phyloP scores from a whole-genome alignment of 2,329 filamentous ascomycete genomes.

The Claviceps humidiphila region DNA sequence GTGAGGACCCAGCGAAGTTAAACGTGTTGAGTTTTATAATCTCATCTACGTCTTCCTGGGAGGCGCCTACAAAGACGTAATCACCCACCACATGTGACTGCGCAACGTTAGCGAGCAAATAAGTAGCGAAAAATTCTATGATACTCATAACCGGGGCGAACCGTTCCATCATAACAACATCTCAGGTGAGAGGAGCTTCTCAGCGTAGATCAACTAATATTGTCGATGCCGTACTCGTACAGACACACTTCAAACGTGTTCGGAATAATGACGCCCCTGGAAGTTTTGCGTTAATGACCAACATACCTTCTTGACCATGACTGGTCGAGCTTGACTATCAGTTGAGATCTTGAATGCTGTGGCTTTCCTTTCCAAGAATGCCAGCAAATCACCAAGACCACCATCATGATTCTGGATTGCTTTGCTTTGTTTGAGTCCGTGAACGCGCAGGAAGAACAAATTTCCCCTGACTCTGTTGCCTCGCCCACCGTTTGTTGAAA shows the following conservation, averaged over 20 bases:
- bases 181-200: neutral
- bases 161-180: neutral
- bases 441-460: slow-evolving; percentile 32
- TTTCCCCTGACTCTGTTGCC: slow-evolving; percentile 16
- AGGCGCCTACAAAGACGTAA: slow-evolving; percentile 53
- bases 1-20: slow-evolving; percentile 49
- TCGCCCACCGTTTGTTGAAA: slow-evolving; percentile 18
- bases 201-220: neutral
- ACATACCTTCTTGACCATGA: slow-evolving; percentile 71
- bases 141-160: slow-evolving; percentile 1
- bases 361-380: slow-evolving; percentile 60
- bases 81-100: slow-evolving; percentile 60
- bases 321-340: slow-evolving; percentile 28
- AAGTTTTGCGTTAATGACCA: slow-evolving; percentile 17
- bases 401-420: slow-evolving; percentile 53
- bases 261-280: slow-evolving; percentile 4
- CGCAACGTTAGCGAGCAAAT: slow-evolving; percentile 44
- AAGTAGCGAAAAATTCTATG: slow-evolving; percentile 12
- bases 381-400: slow-evolving; percentile 49
- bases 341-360: slow-evolving; percentile 38
- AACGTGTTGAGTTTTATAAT: slow-evolving; percentile 57
- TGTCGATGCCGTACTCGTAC: slow-evolving; percentile 2
- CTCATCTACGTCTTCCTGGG: slow-evolving; percentile 48
- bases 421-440: slow-evolving; percentile 56
- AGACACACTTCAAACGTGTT: slow-evolving; percentile 2